These are phyloP conservation scores for Entonaema liquescens DNA, from an alignment of 495 filamentous ascomycete genomes.

Conservation along the genomic window DNA sequence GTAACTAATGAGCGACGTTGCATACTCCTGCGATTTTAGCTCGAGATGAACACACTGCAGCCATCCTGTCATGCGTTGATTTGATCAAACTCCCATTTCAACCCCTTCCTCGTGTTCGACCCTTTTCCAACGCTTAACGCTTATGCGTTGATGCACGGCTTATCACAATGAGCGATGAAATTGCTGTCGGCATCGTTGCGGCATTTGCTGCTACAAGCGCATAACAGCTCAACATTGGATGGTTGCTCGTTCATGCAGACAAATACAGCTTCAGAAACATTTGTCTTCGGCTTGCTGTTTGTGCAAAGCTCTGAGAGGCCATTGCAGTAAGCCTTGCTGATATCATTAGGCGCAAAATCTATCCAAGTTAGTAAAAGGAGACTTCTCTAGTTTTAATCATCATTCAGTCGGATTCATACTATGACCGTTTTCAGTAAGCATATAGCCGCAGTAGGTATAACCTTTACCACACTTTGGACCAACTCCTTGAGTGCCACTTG, in stretches of 20 bases:
- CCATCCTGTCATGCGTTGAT: constrained; percentile 14
- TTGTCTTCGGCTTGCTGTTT: constrained; percentile 50
- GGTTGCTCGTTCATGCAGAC: constrained; percentile 51
- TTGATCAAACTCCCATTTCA: constrained; percentile 7
- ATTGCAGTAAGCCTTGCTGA: constrained; percentile 54
- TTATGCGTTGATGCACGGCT: constrained; percentile 43
- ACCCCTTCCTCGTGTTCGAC: background rate
- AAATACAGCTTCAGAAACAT: constrained; percentile 52
- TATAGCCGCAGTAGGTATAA: constrained; percentile 58
- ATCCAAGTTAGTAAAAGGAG: background rate
- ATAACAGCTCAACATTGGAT: constrained; percentile 49
- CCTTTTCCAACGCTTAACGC: too few relatives aligned
- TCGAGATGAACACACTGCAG: constrained; percentile 13
- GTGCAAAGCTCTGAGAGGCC: constrained; percentile 49
- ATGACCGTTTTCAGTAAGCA: constrained; percentile 50
- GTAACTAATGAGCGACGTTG: constrained; percentile 23
- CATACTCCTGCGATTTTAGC: constrained; percentile 16
- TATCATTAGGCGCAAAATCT: constrained; percentile 52
- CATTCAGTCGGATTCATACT: constrained; percentile 35
- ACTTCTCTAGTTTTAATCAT: background rate
- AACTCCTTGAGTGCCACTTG: constrained; percentile 18
- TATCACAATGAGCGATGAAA: constrained; percentile 46
- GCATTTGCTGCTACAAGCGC: constrained; percentile 51
- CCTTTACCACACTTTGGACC: constrained; percentile 52
- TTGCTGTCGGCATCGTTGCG: constrained; percentile 48